A percentile compares a stretch with the other conserved stretches of the same genome.
These are phyloP conservation scores for Aspergillus latus DNA, from an alignment of 2,329 filamentous ascomycete genomes.

Conservation along the genomic window DNA sequence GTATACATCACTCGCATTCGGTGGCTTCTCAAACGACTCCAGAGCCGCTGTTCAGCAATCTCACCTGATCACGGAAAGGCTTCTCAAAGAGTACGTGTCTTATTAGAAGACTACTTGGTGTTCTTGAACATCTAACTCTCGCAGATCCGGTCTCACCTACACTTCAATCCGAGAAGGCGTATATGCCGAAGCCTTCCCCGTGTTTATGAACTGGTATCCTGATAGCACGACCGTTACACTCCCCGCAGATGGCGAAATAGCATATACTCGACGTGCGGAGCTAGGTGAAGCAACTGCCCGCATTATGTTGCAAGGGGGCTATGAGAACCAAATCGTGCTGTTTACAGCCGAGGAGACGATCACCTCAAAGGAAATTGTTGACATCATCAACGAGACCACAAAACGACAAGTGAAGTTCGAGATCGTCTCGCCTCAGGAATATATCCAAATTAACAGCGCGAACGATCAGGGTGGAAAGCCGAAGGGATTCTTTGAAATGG, in stretches of 20 bases:
- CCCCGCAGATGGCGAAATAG: conserved; percentile 45
- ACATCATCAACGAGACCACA: conserved; percentile 40
- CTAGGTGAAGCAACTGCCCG: conserved; percentile 56
- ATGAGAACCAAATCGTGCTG: conserved; percentile 39
- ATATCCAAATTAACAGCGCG: conserved; percentile 29
- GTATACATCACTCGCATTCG: conserved; percentile 62
- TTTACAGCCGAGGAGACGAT: conserved; percentile 41
- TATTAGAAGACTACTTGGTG: too few species aligned
- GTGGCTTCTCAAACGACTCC: conserved; percentile 41
- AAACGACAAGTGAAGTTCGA: conserved; percentile 34
- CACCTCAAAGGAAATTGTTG: conserved; percentile 37
- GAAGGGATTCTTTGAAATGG: conserved; percentile 36
- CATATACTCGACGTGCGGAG: conserved; percentile 55
- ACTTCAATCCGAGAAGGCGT: conserved; percentile 59
- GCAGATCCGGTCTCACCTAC: conserved; percentile 46
- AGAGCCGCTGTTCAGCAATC: conserved; percentile 58
- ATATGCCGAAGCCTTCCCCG: conserved; percentile 60
- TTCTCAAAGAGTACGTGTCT: conserved; percentile 42
- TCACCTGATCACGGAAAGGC: conserved; percentile 57
- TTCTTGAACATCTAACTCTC: background rate
- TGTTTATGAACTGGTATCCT: conserved; percentile 53
- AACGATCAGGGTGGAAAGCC: conserved; percentile 41
- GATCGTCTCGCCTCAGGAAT: conserved; percentile 37
- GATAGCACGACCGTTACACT: conserved; percentile 31
- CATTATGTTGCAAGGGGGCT: conserved; percentile 46